Conservation (phyloP, 139 green algal species). For the Chara braunii region DNA sequence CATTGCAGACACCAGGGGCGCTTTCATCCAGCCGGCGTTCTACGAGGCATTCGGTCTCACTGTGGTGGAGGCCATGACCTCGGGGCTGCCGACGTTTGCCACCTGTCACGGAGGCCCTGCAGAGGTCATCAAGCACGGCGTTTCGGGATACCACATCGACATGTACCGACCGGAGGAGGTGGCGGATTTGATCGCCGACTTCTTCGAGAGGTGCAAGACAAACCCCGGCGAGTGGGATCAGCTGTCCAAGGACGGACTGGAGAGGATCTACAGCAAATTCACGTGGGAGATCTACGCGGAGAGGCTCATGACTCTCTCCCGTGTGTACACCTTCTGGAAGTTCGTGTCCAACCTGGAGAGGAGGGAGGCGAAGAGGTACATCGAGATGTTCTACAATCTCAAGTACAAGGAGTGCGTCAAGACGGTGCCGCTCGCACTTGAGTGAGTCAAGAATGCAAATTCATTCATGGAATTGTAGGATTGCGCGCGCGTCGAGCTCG, state of each 20-base stretch:
- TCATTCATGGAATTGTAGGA: too few species aligned
- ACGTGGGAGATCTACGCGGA: conserved; percentile 71
- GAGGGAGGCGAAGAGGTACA: conserved; percentile 58
- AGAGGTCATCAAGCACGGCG: conserved; percentile 65
- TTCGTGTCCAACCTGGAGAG: conserved; percentile 59
- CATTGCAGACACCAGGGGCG: conserved; percentile 62
- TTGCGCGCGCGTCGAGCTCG: too few species aligned
- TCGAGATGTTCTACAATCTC: conserved; percentile 72
- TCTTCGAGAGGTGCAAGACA: conserved; percentile 61
- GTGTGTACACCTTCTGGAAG: conserved; percentile 66
- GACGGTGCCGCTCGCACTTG: too few species aligned
- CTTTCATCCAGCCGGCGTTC: conserved; percentile 56
- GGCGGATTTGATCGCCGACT: conserved; percentile 61
- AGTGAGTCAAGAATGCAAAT: too few species aligned
- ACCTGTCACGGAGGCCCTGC: conserved; percentile 56
- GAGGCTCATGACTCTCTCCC: conserved; percentile 58
- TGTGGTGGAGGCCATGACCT: conserved; percentile 73
- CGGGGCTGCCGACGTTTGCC: conserved; percentile 65
- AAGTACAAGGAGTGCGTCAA: too few species aligned
- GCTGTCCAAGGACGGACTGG: conserved; percentile 23
- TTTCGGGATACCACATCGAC: conserved; percentile 72
- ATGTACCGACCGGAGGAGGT: conserved; percentile 57
- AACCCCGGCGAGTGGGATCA: conserved; percentile 22
- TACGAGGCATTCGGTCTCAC: conserved; percentile 70
- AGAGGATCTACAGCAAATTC: conserved; percentile 44